Percentiles rank a stretch among this genome's conserved stretches.
Conservation (phyloP, 2,329 filamentous ascomycete species). For the Ceratocystis colombiana region DNA sequence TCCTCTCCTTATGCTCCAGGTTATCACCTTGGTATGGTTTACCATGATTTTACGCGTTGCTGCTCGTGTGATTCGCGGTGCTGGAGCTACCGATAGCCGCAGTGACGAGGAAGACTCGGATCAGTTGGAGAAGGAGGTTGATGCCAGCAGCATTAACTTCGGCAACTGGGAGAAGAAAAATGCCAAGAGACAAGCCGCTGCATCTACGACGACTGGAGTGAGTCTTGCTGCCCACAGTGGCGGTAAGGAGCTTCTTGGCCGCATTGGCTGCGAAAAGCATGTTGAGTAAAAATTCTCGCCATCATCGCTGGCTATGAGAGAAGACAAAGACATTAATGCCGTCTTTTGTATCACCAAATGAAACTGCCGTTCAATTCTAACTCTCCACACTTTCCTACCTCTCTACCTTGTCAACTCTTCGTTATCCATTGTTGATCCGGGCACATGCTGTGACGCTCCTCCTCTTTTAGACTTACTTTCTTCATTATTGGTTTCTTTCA, state of each 20-base stretch:
- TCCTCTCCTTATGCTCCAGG: constrained; percentile 67
- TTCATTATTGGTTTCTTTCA: constrained; percentile 9
- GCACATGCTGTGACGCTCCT: constrained; percentile 12
- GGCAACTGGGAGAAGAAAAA: constrained; percentile 51
- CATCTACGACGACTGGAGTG: constrained; percentile 42
- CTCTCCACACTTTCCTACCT: background rate
- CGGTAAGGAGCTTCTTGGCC: constrained; percentile 67
- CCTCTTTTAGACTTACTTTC: constrained; percentile 12
- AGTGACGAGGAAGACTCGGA: constrained; percentile 76
- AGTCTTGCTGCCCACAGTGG: constrained; percentile 62
- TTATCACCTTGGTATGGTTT: constrained; percentile 79
- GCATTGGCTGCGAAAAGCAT: constrained; percentile 75
- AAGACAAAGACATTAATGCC: background rate
- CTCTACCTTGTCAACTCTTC: background rate
- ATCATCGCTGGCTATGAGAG: background rate
- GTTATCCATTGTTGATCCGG: background rate
- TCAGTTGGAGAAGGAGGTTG: constrained; percentile 63
- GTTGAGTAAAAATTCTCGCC: constrained; percentile 20
- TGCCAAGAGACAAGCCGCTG: constrained; percentile 44
- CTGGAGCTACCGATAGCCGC: constrained; percentile 70
- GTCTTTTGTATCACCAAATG: constrained; percentile 3
- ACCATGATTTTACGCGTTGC: constrained; percentile 77
- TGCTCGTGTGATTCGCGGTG: constrained; percentile 65
- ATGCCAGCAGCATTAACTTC: constrained; percentile 60
- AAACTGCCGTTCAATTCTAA: background rate